Evolutionary conservation across 495 filamentous ascomycete species (phyloP), one percentile per base, ranked within the genome.

Genomic region (Tetracladium setigerum): DNA sequence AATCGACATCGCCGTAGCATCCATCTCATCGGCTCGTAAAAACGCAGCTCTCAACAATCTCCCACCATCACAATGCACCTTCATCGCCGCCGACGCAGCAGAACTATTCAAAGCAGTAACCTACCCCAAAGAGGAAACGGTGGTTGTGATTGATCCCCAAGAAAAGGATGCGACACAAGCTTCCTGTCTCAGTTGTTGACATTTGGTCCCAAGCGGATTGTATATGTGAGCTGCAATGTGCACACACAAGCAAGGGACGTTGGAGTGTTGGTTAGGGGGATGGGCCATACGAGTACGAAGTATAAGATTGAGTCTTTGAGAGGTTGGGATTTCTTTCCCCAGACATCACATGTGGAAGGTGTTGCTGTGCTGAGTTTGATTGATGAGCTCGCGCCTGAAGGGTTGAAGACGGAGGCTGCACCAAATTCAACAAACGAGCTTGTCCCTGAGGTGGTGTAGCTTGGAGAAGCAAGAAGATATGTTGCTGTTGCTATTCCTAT

Each of bases 321-420:
- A 38, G 92, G 90, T 4, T 96, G 96, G 61, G 92, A 98, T 59
- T 98, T 98, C 69, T 98, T 98, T 66, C 92, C 92, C 38, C 92
- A 97, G 73, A 97, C 92, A 18, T 81, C 88, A 5, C 92, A 98
- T 74, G 92, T 97, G 0, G 92, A 98, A 64, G 86, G 92, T 35
- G 89, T 96, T 46, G 92, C 86, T 30, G 79, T 97, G 22, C 63
- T 97, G 57, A 81, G 72, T 30, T 59, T 72, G 44, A 65, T 74
- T n/a, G 53, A 56, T 22, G 64, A 72, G 22, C 45, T 5, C 8
- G 41, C 9, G 22, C 7, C 22, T 27, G 22, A 7, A 7, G 22
- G 7, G 3, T 3, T 27, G 22, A 3, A 3, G 7, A 27, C 22
- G 3, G 22, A 27, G 22, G 22, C 22, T 27, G 22, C 22, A 7